A percentile compares a stretch with the other conserved stretches of the same genome.
Evolutionary conservation across 768 basidiomycete species (phyloP).

Genomic region (Boletus rubescentipes): DNA sequence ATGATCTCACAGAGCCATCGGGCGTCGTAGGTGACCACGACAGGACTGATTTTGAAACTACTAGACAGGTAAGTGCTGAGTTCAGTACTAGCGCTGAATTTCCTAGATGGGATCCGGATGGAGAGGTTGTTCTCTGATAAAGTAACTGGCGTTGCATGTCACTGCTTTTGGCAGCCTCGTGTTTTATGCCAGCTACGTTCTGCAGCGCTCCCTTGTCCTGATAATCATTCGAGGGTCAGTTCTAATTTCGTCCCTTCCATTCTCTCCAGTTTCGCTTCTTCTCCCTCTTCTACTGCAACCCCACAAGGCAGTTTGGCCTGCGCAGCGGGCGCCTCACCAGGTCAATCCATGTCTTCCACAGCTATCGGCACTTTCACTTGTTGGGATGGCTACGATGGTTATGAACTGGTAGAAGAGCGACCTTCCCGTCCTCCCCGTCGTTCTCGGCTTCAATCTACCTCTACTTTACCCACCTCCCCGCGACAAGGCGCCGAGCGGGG

Average conservation of each 20-base stretch:
- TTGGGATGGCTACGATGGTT: constrained; percentile 32
- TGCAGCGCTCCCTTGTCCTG: constrained; percentile 23
- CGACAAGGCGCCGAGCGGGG: constrained; percentile 19
- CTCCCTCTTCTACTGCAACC: constrained; percentile 19
- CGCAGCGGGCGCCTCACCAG: constrained; percentile 12
- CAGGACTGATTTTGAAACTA: background rate
- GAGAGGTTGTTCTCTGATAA: constrained; percentile 20
- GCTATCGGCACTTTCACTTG: constrained; percentile 35
- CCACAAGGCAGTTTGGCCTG: constrained; percentile 21
- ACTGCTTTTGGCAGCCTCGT: constrained; percentile 36
- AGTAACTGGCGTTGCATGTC: constrained; percentile 24
- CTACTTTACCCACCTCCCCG: constrained; percentile 10
- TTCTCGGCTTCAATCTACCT: constrained; percentile 22
- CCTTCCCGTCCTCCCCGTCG: constrained; percentile 19
- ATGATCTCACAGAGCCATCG: constrained; percentile 2
- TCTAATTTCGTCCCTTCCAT: constrained; percentile 24
- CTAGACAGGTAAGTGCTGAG: background rate
- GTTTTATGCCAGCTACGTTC: constrained; percentile 29
- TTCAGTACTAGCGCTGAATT: background rate
- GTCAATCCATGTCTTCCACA: constrained; percentile 30
- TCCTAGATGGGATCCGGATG: constrained; percentile 13
- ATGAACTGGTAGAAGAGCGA: constrained; percentile 22
- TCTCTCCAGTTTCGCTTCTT: constrained; percentile 16
- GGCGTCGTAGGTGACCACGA: background rate
- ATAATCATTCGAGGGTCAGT: constrained; percentile 33